Evolutionary conservation across 345 rosid species (phyloP), one percentile per base, ranked within the genome.

Genomic region (Erysimum cheiranthoides): DNA sequence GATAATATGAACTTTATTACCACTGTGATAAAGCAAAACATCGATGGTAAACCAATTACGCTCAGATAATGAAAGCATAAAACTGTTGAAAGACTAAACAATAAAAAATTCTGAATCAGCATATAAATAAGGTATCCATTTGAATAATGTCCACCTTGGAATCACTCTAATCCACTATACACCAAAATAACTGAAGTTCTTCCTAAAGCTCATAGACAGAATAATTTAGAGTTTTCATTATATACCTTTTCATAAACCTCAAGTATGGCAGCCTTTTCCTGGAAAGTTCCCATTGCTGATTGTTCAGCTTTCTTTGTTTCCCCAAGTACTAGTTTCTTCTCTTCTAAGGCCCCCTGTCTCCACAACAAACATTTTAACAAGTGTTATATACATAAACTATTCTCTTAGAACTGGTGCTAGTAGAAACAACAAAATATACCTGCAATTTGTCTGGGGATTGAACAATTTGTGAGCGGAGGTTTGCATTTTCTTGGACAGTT

Each of bases 371-470:
- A n/a, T 12, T 21, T 50, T 18, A 28, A 57, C 60, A 4, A 18
- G 25, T 46, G 47, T 42, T 60, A 8, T 8, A 59, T 27, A 43
- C 35, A 58, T 10, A 47, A 67, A 67, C 0, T 6, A 0, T n/a
- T 28, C 5, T 34, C 61, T 30, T 30, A n/a, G 21, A 58, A 51
- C 73, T 12, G 12, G 47, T 34, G 27, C 73, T 7, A 2, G 18
- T 12, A 14, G 12, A 14, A 74, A 16, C 43, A 62, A 21, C 25
- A 79, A 34, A 31, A 35, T 21, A 27, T 52, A 92, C 99, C 99
- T 88, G 96, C 78, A 90, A 78, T 73, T 95, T 95, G 75, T 90
- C 96, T 13, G 99, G 98, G 32, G 99, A 95, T 49, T 92, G 97
- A 78, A 95, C 97, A 70, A 95, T 86, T 81, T 83, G 89, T 47